phyloP scores from a whole-genome alignment of 805 yeast genomes.

The Pichia deserticola region DNA sequence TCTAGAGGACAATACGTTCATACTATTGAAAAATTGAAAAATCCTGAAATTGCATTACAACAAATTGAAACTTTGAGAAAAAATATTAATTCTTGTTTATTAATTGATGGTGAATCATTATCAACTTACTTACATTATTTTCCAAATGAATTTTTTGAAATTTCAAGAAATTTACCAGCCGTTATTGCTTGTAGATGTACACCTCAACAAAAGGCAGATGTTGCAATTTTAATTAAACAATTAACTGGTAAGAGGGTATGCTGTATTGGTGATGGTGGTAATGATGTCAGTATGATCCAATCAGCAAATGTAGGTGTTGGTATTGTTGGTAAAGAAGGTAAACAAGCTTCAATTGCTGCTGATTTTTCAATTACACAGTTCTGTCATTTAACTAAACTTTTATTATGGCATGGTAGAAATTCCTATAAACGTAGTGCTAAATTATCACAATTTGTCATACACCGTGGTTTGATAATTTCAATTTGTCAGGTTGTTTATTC shows the following conservation, averaged over 20 bases:
- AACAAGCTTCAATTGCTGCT: conserved; percentile 94
- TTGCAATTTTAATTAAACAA: conserved; percentile 71
- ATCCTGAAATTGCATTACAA: conserved; percentile 53
- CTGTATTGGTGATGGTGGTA: conserved; percentile 99
- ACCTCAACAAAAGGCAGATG: conserved; percentile 97
- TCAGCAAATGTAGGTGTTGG: conserved; percentile 99
- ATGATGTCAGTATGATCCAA: conserved; percentile 98
- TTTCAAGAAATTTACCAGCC: conserved; percentile 75
- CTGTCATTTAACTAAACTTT: conserved; percentile 74
- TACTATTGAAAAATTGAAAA: conserved; percentile 57
- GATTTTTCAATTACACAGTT: conserved; percentile 93
- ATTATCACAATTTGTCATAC: conserved; percentile 91
- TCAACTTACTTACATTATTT: conserved; percentile 57
- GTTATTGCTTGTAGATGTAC: conserved; percentile 99
- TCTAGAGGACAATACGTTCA: conserved; percentile 92
- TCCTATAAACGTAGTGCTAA: conserved; percentile 94
- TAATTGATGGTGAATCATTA: conserved; percentile 92
- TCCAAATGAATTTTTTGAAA: conserved; percentile 65
- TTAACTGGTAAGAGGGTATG: conserved; percentile 86
- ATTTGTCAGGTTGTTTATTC: conserved; percentile 94
- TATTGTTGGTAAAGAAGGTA: conserved; percentile 97
- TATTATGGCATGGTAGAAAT: conserved; percentile 97
- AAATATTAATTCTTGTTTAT: conserved; percentile 61
- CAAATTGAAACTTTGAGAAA: conserved; percentile 65
- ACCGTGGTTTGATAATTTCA: conserved; percentile 88